phyloP scores from a whole-genome alignment of 257 asterid species.

The Coffea eugenioides region DNA sequence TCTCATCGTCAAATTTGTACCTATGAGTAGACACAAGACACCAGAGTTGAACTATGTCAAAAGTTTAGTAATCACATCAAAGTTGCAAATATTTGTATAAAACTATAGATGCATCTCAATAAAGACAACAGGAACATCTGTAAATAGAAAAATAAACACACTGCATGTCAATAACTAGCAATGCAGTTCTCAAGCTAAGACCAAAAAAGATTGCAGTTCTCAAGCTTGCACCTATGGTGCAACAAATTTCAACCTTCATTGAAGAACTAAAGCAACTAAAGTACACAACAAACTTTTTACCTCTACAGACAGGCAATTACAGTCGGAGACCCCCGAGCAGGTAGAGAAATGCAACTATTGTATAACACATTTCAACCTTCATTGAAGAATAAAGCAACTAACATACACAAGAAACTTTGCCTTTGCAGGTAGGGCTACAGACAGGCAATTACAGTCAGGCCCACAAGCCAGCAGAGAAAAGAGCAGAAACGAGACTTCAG shows the following conservation, averaged over 20 bases:
- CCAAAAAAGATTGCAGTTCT: neutral
- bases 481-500: slow-evolving; percentile 6
- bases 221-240: neutral
- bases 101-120: neutral
- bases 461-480: neutral
- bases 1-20: slow-evolving; percentile 97
- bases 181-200: neutral
- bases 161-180: neutral
- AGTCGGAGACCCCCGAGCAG: neutral
- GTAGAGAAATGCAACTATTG: neutral
- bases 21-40: slow-evolving; percentile 39
- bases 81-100: neutral
- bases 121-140: neutral
- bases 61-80: neutral
- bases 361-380: too few species aligned
- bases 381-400: too few species aligned
- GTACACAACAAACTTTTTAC: neutral
- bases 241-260: neutral
- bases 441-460: neutral
- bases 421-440: neutral
- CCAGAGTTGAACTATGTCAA: neutral
- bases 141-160: neutral
- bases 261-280: neutral
- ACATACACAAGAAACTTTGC: too few species aligned
- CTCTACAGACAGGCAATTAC: neutral